These are phyloP conservation scores for Fonsecaea monophora DNA, from an alignment of 2,329 filamentous ascomycete genomes.

Conservation along the genomic window DNA sequence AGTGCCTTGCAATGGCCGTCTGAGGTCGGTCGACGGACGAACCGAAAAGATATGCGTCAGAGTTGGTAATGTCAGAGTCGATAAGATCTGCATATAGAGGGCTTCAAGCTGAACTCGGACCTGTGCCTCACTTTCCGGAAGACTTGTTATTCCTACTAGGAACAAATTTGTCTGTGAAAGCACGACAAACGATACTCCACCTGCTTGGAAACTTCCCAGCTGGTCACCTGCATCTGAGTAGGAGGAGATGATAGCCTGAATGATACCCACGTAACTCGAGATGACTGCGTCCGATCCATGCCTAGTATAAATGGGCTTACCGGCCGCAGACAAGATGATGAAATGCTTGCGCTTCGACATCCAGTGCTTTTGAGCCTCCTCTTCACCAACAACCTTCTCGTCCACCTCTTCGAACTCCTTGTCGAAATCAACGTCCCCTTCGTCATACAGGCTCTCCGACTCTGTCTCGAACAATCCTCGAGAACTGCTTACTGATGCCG, in stretches of 20 bases:
- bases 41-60: constrained; percentile 86
- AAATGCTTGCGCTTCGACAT: constrained; percentile 96
- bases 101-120: constrained; percentile 87
- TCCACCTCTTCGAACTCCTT: constrained; percentile 73
- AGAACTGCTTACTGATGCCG: constrained; percentile 50
- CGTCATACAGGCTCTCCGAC: constrained; percentile 44
- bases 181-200: constrained; percentile 82
- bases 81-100: constrained; percentile 97
- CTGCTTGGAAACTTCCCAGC: constrained; percentile 85
- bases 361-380: constrained; percentile 76
- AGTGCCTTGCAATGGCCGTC: constrained; percentile 87
- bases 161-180: constrained; percentile 85
- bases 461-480: constrained; percentile 42
- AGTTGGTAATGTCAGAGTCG: constrained; percentile 87
- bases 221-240: constrained; percentile 82
- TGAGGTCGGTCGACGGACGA: constrained; percentile 90
- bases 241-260: constrained; percentile 97
- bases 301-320: constrained; percentile 95
- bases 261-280: constrained; percentile 90
- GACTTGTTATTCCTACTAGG: constrained; percentile 87
- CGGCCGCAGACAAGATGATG: constrained; percentile 91
- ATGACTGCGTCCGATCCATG: constrained; percentile 90
- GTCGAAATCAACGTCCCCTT: constrained; percentile 70
- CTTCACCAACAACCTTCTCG: constrained; percentile 62
- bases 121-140: constrained; percentile 91